phyloP scores from a whole-genome alignment of 2,329 filamentous ascomycete genomes.

The Ophiocordyceps robertsii region DNA sequence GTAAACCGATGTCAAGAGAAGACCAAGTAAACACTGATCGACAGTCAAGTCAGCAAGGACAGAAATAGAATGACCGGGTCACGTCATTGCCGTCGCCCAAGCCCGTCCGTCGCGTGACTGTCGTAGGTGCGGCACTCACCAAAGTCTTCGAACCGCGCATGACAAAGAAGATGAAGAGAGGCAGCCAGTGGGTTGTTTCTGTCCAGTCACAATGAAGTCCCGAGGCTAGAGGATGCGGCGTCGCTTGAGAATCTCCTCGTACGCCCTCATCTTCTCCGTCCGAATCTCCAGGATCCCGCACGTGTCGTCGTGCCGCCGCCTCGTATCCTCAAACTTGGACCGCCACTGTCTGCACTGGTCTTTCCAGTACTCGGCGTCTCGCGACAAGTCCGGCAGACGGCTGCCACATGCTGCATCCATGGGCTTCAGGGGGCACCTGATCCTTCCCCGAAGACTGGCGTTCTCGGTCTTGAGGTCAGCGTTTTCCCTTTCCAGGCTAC shows the following conservation, averaged over 20 bases:
- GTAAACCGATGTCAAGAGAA: no score
- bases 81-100: no score
- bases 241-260: slow-evolving; percentile 20
- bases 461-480: slow-evolving; percentile 21
- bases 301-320: slow-evolving; percentile 14
- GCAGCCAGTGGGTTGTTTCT: no score
- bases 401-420: slow-evolving; percentile 15
- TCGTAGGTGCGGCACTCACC: no score
- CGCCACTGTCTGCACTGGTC: slow-evolving; percentile 17
- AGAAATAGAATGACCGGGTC: no score
- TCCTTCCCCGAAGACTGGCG: slow-evolving; percentile 16
- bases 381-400: slow-evolving; percentile 14
- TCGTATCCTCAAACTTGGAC: slow-evolving; percentile 13
- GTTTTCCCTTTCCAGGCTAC: slow-evolving; percentile 21
- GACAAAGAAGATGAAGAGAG: no score
- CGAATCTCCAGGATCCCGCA: slow-evolving; percentile 15
- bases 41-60: no score
- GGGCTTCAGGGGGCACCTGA: slow-evolving; percentile 21
- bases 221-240: slow-evolving; percentile 13
- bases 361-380: slow-evolving; percentile 22
- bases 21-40: no score
- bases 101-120: no score
- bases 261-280: slow-evolving; percentile 17
- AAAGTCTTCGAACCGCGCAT: no score
- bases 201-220: no score